phyloP scores from a whole-genome alignment of 306 rosid species.

The Sechiopsis laciniata region DNA sequence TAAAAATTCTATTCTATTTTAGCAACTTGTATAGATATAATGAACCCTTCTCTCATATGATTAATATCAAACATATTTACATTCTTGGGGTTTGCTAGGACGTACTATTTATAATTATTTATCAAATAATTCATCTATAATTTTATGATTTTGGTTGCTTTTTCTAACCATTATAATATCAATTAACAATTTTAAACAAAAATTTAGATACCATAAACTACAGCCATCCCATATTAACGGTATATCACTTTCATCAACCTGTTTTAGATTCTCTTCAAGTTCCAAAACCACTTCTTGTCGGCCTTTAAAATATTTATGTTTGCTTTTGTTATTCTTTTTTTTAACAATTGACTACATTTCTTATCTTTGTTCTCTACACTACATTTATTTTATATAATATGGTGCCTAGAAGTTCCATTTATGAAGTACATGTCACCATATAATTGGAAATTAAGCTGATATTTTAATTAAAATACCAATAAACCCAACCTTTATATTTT shows the following conservation, averaged over 20 bases:
- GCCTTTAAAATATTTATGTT: background rate
- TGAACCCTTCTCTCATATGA: no score
- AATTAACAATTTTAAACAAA: background rate
- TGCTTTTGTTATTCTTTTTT: background rate
- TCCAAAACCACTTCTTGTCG: background rate
- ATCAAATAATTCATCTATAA: background rate
- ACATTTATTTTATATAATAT: background rate
- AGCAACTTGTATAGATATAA: no score
- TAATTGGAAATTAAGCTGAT: background rate
- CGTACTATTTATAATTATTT: background rate
- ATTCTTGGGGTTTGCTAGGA: background rate
- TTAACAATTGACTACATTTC: background rate
- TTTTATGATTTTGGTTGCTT: background rate
- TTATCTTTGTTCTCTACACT: background rate
- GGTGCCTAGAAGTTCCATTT: background rate
- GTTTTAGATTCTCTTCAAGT: conserved; percentile 5
- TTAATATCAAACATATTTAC: background rate
- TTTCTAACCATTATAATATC: background rate
- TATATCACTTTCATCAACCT: background rate
- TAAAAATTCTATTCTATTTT: no score
- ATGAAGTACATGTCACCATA: background rate
- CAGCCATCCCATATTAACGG: conserved; percentile 1
- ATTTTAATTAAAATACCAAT: no score
- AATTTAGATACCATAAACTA: background rate
- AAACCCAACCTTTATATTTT: no score